Conservation (phyloP, 495 filamentous ascomycete genomes). For the Lophium mytilinum region DNA sequence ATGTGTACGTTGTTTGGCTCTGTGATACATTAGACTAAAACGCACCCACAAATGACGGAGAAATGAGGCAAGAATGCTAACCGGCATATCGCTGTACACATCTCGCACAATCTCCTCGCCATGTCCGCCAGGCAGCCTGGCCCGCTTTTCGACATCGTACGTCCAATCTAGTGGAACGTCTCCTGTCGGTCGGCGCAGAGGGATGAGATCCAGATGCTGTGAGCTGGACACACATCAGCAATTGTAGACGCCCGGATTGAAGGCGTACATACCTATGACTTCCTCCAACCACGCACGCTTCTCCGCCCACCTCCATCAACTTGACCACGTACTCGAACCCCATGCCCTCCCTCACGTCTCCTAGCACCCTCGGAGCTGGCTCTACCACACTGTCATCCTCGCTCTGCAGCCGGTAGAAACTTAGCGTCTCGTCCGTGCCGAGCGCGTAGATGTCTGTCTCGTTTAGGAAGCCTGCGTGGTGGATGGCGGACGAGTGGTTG, state of each 20-base stretch:
- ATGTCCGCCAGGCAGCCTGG: constrained; percentile 66
- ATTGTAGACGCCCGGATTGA: not conserved
- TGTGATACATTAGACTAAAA: constrained; percentile 1
- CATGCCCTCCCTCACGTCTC: constrained; percentile 64
- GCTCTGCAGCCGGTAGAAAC: constrained; percentile 62
- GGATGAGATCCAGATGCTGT: constrained; percentile 33
- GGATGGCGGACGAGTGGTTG: constrained; percentile 77
- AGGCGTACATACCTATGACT: constrained; percentile 42
- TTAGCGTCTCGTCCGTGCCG: constrained; percentile 63
- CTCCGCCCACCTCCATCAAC: constrained; percentile 50
- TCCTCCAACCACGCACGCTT: constrained; percentile 53
- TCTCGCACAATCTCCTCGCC: constrained; percentile 77
- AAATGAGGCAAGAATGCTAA: constrained; percentile 29
- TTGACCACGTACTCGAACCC: constrained; percentile 78
- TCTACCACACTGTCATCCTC: constrained; percentile 47
- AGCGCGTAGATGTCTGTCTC: constrained; percentile 46
- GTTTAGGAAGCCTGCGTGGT: constrained; percentile 70
- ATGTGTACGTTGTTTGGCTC: constrained; percentile 25
- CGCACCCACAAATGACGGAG: not conserved
- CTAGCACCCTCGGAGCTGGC: constrained; percentile 52
- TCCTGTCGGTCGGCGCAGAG: constrained; percentile 27
- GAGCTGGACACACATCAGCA: not conserved
- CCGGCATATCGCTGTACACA: constrained; percentile 62
- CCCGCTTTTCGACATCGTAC: constrained; percentile 50
- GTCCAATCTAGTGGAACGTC: constrained; percentile 44